These are phyloP conservation scores for Fusarium nanum DNA, from an alignment of 2,329 filamentous ascomycete species.

Conservation along the genomic window DNA sequence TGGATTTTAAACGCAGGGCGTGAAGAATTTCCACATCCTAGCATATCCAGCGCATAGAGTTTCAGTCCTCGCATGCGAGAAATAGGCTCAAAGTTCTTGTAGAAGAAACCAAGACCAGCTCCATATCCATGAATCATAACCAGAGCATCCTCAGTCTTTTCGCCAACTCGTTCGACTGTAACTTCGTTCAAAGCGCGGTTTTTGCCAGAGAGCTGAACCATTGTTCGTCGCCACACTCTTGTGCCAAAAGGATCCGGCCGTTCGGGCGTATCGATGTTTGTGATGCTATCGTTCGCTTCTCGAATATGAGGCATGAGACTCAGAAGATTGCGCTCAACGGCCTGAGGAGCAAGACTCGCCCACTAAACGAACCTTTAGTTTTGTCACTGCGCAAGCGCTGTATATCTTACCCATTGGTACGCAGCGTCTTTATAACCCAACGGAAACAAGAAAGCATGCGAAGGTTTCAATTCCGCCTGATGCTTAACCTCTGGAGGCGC, in stretches of 20 bases:
- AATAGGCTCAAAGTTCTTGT: conserved; percentile 94
- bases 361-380: conserved; percentile 66
- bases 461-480: conserved; percentile 45
- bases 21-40: conserved; percentile 92
- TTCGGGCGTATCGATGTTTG: conserved; percentile 56
- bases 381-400: background rate
- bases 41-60: conserved; percentile 91
- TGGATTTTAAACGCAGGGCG: conserved; percentile 86
- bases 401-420: conserved; percentile 80
- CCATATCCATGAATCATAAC: conserved; percentile 98
- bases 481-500: conserved; percentile 42
- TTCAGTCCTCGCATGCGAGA: conserved; percentile 85
- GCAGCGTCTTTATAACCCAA: conserved; percentile 92
- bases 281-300: conserved; percentile 76
- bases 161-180: conserved; percentile 84
- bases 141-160: conserved; percentile 83
- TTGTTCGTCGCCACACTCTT: conserved; percentile 84
- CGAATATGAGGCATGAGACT: conserved; percentile 85
- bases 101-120: conserved; percentile 96
- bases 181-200: conserved; percentile 93
- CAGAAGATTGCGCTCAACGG: conserved; percentile 89
- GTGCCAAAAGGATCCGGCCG: conserved; percentile 84
- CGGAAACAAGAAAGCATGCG: conserved; percentile 72
- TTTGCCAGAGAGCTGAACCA: conserved; percentile 87
- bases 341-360: conserved; percentile 82